phyloP scores from a whole-genome alignment of 805 yeast genomes.

The Pichia membranifaciens region DNA sequence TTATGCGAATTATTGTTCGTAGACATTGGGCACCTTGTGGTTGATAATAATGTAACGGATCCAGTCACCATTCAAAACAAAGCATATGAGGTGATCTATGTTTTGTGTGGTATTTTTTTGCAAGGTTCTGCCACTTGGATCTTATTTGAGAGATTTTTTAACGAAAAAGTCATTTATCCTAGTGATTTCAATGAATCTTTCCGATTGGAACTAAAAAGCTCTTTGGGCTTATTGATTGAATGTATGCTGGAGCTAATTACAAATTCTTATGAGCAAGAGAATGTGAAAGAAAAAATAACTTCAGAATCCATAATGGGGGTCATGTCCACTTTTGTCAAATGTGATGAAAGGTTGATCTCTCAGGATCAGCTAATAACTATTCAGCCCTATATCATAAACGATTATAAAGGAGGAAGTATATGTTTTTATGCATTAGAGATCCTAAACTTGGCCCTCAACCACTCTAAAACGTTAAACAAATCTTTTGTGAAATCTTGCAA shows the following conservation, averaged over 20 bases:
- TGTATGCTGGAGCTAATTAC: slow-evolving; percentile 33
- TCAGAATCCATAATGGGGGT: slow-evolving; percentile 40
- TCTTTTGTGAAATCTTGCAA: slow-evolving; percentile 47
- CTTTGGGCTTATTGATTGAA: slow-evolving; percentile 31
- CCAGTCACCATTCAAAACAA: neutral
- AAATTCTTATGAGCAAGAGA: slow-evolving; percentile 27
- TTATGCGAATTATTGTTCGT: slow-evolving; percentile 37
- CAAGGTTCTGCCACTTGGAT: slow-evolving; percentile 36
- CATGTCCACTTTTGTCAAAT: slow-evolving; percentile 50
- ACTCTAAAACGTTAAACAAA: slow-evolving; percentile 40
- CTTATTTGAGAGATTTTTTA: slow-evolving; percentile 43
- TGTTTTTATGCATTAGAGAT: slow-evolving; percentile 50
- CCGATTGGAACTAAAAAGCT: slow-evolving; percentile 16
- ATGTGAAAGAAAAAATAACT: slow-evolving; percentile 14
- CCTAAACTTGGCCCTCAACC: slow-evolving; percentile 44
- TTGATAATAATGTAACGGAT: neutral
- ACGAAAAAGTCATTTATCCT: slow-evolving; percentile 36
- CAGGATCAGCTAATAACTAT: slow-evolving; percentile 63
- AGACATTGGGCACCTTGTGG: neutral
- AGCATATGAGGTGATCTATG: slow-evolving; percentile 4
- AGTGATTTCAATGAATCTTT: slow-evolving; percentile 18
- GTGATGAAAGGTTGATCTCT: slow-evolving; percentile 46
- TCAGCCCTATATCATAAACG: slow-evolving; percentile 59
- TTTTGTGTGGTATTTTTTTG: slow-evolving; percentile 35
- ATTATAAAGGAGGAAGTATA: slow-evolving; percentile 34